phyloP scores from a whole-genome alignment of 768 basidiomycete species.

The Xerocomellus dryophilus region DNA sequence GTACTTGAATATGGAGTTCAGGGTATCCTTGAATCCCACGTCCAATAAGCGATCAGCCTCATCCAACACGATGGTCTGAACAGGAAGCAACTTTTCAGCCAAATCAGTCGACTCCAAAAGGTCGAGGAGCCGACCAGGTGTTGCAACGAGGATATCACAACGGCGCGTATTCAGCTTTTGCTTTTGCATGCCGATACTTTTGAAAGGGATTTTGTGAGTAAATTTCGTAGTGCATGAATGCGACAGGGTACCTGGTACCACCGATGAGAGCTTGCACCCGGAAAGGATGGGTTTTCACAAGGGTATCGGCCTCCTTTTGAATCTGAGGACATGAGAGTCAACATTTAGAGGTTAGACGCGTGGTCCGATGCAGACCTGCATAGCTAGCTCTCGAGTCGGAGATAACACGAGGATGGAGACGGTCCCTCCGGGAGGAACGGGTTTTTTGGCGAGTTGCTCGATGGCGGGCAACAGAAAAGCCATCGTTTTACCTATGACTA shows the following conservation, averaged over 20 bases:
- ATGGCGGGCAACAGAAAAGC: slow-evolving; percentile 77
- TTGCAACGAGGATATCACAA: slow-evolving; percentile 63
- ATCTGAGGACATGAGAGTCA: slow-evolving; percentile 43
- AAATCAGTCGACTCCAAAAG: slow-evolving; percentile 52
- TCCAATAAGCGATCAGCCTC: slow-evolving; percentile 76
- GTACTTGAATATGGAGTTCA: slow-evolving; percentile 57
- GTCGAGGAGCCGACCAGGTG: slow-evolving; percentile 74
- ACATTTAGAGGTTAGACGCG: neutral
- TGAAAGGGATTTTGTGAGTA: slow-evolving; percentile 1
- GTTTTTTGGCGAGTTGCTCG: slow-evolving; percentile 55
- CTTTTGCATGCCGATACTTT: slow-evolving; percentile 27
- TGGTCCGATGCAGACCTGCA: slow-evolving; percentile 50
- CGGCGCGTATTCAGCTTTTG: slow-evolving; percentile 27
- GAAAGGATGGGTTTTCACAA: slow-evolving; percentile 41
- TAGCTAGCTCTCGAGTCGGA: slow-evolving; percentile 72
- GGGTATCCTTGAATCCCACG: slow-evolving; percentile 65
- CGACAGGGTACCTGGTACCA: slow-evolving; percentile 44
- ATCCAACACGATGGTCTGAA: slow-evolving; percentile 57
- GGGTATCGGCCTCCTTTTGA: slow-evolving; percentile 55
- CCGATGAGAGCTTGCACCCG: slow-evolving; percentile 52
- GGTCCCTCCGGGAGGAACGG: slow-evolving; percentile 17
- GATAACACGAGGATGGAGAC: slow-evolving; percentile 66
- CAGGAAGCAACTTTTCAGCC: slow-evolving; percentile 33
- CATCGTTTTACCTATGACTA: slow-evolving; percentile 55
- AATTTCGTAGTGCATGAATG: neutral